These are phyloP conservation scores for Aspergillus felis DNA, from an alignment of 2,329 filamentous ascomycete species.

Conservation along the genomic window DNA sequence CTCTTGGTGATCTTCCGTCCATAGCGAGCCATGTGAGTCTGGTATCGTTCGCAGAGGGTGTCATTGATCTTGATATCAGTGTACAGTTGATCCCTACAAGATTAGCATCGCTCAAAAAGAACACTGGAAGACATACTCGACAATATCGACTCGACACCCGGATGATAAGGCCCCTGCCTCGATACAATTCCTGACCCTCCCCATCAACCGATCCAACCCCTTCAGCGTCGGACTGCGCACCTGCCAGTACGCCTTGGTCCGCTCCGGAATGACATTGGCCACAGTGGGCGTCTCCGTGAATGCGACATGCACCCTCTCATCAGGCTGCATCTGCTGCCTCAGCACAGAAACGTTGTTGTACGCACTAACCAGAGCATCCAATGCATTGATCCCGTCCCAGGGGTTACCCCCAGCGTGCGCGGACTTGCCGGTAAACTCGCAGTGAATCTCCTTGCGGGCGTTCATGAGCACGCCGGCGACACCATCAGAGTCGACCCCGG, in stretches of 20 bases:
- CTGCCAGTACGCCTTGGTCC: conserved; percentile 44
- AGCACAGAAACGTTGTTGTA: conserved; percentile 48
- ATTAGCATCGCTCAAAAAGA: background rate
- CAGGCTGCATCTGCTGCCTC: conserved; percentile 54
- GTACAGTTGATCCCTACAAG: conserved; percentile 31
- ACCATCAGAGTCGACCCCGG: conserved; percentile 18
- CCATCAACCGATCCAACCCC: conserved; percentile 33
- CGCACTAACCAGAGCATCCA: conserved; percentile 53
- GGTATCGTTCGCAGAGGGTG: conserved; percentile 43
- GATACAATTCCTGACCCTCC: conserved; percentile 31
- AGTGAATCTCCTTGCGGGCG: conserved; percentile 32
- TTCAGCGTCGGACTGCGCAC: conserved; percentile 44
- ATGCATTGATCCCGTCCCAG: conserved; percentile 58
- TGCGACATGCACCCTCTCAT: conserved; percentile 51
- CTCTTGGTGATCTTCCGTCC: conserved; percentile 36
- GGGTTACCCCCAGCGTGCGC: conserved; percentile 57
- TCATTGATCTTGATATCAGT: conserved; percentile 46
- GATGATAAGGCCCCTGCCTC: conserved; percentile 34
- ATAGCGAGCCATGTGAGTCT: conserved; percentile 41
- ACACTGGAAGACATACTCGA: conserved; percentile 21
- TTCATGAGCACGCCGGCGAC: conserved; percentile 29
- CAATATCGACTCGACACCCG: conserved; percentile 30
- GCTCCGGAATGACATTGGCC: conserved; percentile 56
- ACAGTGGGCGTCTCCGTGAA: conserved; percentile 52
- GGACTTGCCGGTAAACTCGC: conserved; percentile 48